Base-by-base conservation (phyloP, 2,329 filamentous ascomycete species). In the Rasamsonia emersonii region DNA sequence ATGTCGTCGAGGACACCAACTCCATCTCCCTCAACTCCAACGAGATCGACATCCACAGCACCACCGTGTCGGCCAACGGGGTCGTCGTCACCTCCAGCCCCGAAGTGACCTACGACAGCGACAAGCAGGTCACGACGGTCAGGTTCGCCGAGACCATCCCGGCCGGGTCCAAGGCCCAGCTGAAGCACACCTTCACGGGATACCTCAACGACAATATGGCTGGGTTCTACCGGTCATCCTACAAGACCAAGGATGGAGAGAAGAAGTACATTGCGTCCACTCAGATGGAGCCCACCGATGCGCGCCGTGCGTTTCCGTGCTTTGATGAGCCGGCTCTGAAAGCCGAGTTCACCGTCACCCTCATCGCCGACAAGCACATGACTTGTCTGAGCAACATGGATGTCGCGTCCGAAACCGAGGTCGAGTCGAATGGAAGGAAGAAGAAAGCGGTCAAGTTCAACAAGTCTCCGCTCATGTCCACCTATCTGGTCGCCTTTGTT, bases 381-480 rank as follows among this genome's bases (percentile, higher is more conserved):
- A 94, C 88, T 9, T 95, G 89, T 54, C 61, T 96, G 54, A 93
- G 86, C 65, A 96, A 96, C 64, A 96, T 96, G 89, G 86, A 95
- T 54, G 84, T 91, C 34, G 82, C 78, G 19, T 79, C 77, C 4
- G 83, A 93, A 65, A 77, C 77, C 24, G 77, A 85, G 35, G 69
- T 91, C 5, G 64, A 75, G 37, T 82, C 80, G 3, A 68, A 71
- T 10, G 71, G 73, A 39, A 67, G 68, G 40, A 73, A 76, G 59
- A 85, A 80, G 65, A 93, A 93, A 68, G 78, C 82, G 3, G 85
- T 95, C 44, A 88, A 79, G 42, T 96, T 95, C 72, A 89, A 86
- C 68, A 84, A 80, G 52, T 89, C 86, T 1, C 89, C 89, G 2
- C 71, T 82, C 45, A 96, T 96, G 89, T 95, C 89, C 4, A 95